Conservation (phyloP, 1,284 basidiomycete genomes). For the Malassezia caprae region DNA sequence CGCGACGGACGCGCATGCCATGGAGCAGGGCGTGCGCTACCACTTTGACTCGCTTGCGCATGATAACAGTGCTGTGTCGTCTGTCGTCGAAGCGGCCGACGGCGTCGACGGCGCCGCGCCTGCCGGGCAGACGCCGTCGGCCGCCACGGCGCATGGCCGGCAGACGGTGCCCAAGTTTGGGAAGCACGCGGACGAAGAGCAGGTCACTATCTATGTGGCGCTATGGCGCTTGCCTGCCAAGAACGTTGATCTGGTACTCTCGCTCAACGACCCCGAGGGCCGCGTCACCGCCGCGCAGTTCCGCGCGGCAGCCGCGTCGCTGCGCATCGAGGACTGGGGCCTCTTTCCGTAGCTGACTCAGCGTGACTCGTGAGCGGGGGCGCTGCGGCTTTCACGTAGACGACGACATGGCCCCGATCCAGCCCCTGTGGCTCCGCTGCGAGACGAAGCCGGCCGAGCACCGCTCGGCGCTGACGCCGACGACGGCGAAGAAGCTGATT, state of each 20-base stretch:
- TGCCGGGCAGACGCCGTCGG: constrained; percentile 21
- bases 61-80: constrained; percentile 67
- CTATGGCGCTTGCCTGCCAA: constrained; percentile 38
- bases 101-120: constrained; percentile 4
- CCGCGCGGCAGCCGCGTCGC: constrained; percentile 5
- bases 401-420: constrained; percentile 11
- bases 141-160: constrained; percentile 25
- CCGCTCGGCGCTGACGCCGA: constrained; percentile 84
- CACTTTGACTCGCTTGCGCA: constrained; percentile 85
- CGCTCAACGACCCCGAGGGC: constrained; percentile 32
- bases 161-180: constrained; percentile 42
- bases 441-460: constrained; percentile 56
- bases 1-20: constrained; percentile 53
- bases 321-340: constrained; percentile 14
- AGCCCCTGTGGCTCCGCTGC: constrained; percentile 44
- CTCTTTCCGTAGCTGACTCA: constrained; percentile 11
- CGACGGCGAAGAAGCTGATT: constrained; percentile 79
- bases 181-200: constrained; percentile 21
- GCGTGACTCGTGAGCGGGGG: not conserved
- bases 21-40: constrained; percentile 54
- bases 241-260: constrained; percentile 40
- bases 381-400: not conserved
- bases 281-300: not conserved
- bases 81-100: constrained; percentile 52
- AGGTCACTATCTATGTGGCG: constrained; percentile 35